Conservation (phyloP, 1,284 basidiomycete genomes). For the Tetrapyrgos nigripes region DNA sequence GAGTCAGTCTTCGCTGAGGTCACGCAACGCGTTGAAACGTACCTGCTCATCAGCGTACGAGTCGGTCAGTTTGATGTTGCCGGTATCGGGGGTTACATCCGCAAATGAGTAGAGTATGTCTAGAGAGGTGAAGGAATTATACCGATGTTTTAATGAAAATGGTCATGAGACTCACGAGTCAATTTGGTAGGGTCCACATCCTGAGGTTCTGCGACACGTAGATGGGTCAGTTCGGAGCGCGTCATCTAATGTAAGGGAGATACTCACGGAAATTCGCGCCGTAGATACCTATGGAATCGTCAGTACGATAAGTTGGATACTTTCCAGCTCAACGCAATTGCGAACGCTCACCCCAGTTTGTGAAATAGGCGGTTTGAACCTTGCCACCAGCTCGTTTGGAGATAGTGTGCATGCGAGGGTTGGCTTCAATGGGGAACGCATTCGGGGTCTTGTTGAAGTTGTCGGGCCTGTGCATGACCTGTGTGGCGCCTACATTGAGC, state of each 20-base stretch:
- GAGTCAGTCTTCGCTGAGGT: not conserved
- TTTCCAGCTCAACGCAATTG: constrained; percentile 25
- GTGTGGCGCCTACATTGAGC: constrained; percentile 47
- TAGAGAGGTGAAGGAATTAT: constrained; percentile 30
- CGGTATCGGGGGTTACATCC: constrained; percentile 74
- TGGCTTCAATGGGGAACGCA: constrained; percentile 40
- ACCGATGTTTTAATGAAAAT: not conserved
- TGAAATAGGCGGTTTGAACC: constrained; percentile 68
- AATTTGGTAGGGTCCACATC: constrained; percentile 60
- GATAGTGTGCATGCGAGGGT: constrained; percentile 48
- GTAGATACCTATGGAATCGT: constrained; percentile 56
- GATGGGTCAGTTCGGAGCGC: not conserved
- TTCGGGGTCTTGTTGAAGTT: constrained; percentile 51
- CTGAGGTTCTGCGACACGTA: constrained; percentile 43
- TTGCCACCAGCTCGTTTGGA: constrained; percentile 57
- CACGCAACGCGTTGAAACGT: constrained; percentile 17
- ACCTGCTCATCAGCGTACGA: constrained; percentile 85
- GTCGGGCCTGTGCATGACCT: constrained; percentile 61
- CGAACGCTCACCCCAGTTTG: constrained; percentile 55
- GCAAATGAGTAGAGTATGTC: constrained; percentile 91
- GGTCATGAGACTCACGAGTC: constrained; percentile 46
- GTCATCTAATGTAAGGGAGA: not conserved
- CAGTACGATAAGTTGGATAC: constrained; percentile 53
- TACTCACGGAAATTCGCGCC: constrained; percentile 76
- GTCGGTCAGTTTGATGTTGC: constrained; percentile 77